phyloP scores from a whole-genome alignment of 495 filamentous ascomycete genomes.

The Xylaria nigripes region DNA sequence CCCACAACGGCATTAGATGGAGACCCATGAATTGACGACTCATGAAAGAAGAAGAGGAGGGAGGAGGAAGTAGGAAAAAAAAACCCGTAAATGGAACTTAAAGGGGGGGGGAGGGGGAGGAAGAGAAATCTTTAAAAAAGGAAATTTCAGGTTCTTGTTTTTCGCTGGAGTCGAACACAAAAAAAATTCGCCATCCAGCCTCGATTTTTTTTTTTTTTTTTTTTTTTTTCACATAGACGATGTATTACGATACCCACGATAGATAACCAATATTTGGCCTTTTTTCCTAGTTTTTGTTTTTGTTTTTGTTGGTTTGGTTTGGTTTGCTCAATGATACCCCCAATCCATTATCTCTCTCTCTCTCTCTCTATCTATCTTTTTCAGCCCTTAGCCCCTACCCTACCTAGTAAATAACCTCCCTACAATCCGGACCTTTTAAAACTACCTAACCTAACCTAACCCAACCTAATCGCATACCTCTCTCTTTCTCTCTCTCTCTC shows the following conservation, averaged over 20 bases:
- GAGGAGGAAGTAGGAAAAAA: neutral
- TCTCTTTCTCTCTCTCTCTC: neutral
- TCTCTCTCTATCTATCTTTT: neutral
- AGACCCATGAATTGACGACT: neutral
- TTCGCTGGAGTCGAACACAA: neutral
- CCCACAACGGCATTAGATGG: neutral
- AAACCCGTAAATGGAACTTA: neutral
- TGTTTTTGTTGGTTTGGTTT: too few relatives aligned
- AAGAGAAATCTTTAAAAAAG: neutral
- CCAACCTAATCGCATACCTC: neutral
- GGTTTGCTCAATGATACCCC: conserved; percentile 3
- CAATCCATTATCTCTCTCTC: neutral
- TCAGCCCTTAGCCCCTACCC: too few relatives aligned
- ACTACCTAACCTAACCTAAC: too few relatives aligned
- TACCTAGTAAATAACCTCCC: too few relatives aligned
- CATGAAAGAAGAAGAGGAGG: neutral
- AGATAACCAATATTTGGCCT: neutral
- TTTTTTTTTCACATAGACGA: neutral
- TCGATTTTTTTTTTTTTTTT: too few relatives aligned
- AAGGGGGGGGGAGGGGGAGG: neutral
- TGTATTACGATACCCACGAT: conserved; percentile 3
- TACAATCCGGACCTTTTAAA: too few relatives aligned
- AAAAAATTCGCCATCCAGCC: neutral
- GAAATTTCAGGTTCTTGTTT: neutral
- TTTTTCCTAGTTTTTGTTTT: too few relatives aligned